These are phyloP conservation scores for Pisolithus marmoratus DNA, from an alignment of 768 basidiomycete genomes.

Conservation along the genomic window DNA sequence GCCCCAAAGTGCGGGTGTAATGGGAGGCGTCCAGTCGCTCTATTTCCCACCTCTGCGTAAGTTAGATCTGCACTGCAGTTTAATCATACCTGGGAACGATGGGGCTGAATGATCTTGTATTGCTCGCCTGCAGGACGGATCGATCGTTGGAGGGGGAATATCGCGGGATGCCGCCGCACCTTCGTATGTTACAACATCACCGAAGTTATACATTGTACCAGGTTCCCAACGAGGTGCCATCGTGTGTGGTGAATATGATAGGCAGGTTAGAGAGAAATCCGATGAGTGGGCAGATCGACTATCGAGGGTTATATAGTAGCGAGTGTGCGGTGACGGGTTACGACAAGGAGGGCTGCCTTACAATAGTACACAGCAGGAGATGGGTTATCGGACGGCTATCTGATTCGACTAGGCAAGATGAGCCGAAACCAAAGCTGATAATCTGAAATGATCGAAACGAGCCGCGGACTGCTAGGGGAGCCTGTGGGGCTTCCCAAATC, in stretches of 20 bases:
- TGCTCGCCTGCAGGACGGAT: slow-evolving; percentile 29
- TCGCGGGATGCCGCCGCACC: slow-evolving; percentile 29
- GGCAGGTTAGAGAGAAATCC: slow-evolving; percentile 2
- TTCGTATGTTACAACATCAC: slow-evolving; percentile 50
- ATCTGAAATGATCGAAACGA: too few species aligned
- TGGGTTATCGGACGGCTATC: slow-evolving; percentile 14
- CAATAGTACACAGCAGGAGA: too few species aligned
- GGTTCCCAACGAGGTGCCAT: slow-evolving; percentile 57
- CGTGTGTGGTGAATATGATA: slow-evolving; percentile 1
- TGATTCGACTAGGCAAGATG: slow-evolving; percentile 19
- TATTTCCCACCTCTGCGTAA: slow-evolving; percentile 21
- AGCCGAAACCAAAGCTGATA: too few species aligned
- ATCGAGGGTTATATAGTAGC: slow-evolving; percentile 11
- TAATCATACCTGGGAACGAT: slow-evolving; percentile 53
- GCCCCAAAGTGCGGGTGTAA: slow-evolving; percentile 67
- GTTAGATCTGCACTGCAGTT: too few species aligned
- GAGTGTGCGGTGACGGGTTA: not conserved
- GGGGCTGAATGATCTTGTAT: slow-evolving; percentile 71
- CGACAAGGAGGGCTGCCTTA: too few species aligned
- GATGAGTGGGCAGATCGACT: not conserved
- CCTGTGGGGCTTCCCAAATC: too few species aligned
- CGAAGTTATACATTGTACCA: slow-evolving; percentile 51
- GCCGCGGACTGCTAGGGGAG: too few species aligned
- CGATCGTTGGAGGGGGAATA: slow-evolving; percentile 5
- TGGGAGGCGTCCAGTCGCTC: slow-evolving; percentile 62